A percentile compares a stretch with the other conserved stretches of the same genome.
Conservation (phyloP, 2,329 filamentous ascomycete genomes). For the Teratosphaeria zuluensis region DNA sequence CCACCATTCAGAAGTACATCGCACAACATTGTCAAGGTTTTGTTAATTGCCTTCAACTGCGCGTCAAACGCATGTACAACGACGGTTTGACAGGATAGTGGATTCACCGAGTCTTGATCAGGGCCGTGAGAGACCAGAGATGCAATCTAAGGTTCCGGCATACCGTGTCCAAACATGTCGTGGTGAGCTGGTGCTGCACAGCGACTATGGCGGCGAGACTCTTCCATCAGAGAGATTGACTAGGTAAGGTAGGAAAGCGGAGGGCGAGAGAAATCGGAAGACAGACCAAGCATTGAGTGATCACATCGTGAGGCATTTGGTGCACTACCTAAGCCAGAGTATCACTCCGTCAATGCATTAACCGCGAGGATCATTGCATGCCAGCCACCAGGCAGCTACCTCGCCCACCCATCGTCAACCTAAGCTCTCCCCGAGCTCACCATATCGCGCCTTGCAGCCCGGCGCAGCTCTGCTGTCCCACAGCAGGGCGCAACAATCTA, state of each 20-base stretch:
- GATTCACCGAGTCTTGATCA: too few relatives aligned
- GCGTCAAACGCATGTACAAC: too few relatives aligned
- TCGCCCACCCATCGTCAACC: background rate
- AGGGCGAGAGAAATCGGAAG: background rate
- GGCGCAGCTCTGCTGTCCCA: background rate
- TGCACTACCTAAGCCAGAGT: conserved; percentile 7
- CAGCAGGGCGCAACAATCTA: conserved; percentile 1
- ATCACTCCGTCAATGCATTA: background rate
- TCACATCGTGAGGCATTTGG: conserved; percentile 16
- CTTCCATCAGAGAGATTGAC: too few relatives aligned
- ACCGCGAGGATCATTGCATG: background rate
- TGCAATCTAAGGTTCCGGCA: too few relatives aligned
- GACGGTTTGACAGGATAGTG: too few relatives aligned
- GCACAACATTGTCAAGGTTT: too few relatives aligned
- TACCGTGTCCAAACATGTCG: too few relatives aligned
- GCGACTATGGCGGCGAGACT: too few relatives aligned
- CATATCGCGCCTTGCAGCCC: background rate
- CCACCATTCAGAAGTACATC: too few relatives aligned
- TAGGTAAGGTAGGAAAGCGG: background rate
- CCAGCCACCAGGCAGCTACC: background rate
- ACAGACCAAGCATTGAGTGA: background rate
- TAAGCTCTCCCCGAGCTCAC: background rate
- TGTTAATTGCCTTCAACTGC: too few relatives aligned
- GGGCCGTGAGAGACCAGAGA: too few relatives aligned
- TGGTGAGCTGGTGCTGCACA: too few relatives aligned